Evolutionary conservation across 1,139 yeast species (phyloP).

Genomic region (Candida smagusa): DNA sequence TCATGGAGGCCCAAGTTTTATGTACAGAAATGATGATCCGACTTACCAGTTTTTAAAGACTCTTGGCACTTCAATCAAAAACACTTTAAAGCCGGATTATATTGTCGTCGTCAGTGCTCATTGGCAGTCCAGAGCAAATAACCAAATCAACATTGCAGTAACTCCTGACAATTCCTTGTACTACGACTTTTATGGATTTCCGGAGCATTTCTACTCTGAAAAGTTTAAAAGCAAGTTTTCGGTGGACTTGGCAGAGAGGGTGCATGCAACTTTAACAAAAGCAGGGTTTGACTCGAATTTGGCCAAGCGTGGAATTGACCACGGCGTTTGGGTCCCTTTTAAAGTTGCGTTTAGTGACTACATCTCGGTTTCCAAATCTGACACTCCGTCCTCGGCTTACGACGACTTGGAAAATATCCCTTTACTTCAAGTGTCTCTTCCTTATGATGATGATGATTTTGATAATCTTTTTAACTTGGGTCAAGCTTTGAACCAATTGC

Average conservation of each 20-base stretch:
- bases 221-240: slow-evolving; percentile 53
- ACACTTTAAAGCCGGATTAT: slow-evolving; percentile 56
- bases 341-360: slow-evolving; percentile 62
- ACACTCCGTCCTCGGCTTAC: slow-evolving; percentile 19
- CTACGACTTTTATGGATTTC: slow-evolving; percentile 76
- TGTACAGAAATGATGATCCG: slow-evolving; percentile 39
- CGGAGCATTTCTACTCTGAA: slow-evolving; percentile 58
- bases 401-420: slow-evolving; percentile 48
- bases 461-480: slow-evolving; percentile 56
- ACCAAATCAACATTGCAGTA: slow-evolving; percentile 45
- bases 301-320: slow-evolving; percentile 65
- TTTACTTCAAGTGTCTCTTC: slow-evolving; percentile 59
- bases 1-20: slow-evolving; percentile 79
- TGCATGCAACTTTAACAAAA: slow-evolving; percentile 37
- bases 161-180: slow-evolving; percentile 47
- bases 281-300: slow-evolving; percentile 45
- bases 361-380: slow-evolving; percentile 13
- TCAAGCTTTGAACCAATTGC: slow-evolving; percentile 45
- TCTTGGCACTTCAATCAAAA: slow-evolving; percentile 51
- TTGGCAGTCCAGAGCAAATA: slow-evolving; percentile 54
- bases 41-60: slow-evolving; percentile 53
- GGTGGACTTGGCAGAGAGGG: slow-evolving; percentile 37
- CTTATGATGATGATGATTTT: slow-evolving; percentile 45
- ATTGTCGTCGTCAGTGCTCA: slow-evolving; percentile 71
- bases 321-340: slow-evolving; percentile 80